Percentiles rank a stretch among this genome's conserved stretches.
Conservation (phyloP, 768 basidiomycete genomes). For the Lyophyllum atratum region DNA sequence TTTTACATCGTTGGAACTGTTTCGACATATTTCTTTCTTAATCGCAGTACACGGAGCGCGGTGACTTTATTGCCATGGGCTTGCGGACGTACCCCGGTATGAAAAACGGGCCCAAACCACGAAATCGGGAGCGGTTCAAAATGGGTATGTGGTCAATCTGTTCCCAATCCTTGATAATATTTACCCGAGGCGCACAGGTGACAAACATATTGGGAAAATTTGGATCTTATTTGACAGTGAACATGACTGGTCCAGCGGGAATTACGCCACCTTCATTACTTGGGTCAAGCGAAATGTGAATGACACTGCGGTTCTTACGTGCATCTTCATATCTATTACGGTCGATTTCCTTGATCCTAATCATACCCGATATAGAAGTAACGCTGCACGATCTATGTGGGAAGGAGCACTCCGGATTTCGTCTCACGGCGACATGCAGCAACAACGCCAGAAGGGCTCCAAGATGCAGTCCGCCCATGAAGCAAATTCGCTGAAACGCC, state of each 20-base stretch:
- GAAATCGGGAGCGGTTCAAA: slow-evolving; percentile 4
- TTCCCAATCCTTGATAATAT: neutral
- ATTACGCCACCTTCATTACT: neutral
- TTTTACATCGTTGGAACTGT: neutral
- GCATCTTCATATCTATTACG: neutral
- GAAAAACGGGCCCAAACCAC: neutral
- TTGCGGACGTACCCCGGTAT: neutral
- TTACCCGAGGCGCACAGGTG: slow-evolving; percentile 5
- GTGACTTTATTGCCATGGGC: neutral
- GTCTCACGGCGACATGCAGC: neutral
- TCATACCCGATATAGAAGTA: neutral
- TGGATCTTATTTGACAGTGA: slow-evolving; percentile 18
- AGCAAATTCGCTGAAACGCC: slow-evolving; percentile 1
- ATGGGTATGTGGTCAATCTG: slow-evolving; percentile 3
- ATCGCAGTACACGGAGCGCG: neutral
- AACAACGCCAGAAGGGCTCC: neutral
- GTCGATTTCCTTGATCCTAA: neutral
- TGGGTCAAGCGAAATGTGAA: slow-evolving; percentile 11
- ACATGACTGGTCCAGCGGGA: neutral
- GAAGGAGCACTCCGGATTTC: neutral
- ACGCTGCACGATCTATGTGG: slow-evolving; percentile 8
- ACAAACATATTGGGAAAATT: slow-evolving; percentile 16
- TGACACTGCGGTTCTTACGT: neutral
- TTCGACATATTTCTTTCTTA: neutral
- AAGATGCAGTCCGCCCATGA: neutral